Conservation (phyloP, 2,329 filamentous ascomycete species). For the Pyrenophora teres region DNA sequence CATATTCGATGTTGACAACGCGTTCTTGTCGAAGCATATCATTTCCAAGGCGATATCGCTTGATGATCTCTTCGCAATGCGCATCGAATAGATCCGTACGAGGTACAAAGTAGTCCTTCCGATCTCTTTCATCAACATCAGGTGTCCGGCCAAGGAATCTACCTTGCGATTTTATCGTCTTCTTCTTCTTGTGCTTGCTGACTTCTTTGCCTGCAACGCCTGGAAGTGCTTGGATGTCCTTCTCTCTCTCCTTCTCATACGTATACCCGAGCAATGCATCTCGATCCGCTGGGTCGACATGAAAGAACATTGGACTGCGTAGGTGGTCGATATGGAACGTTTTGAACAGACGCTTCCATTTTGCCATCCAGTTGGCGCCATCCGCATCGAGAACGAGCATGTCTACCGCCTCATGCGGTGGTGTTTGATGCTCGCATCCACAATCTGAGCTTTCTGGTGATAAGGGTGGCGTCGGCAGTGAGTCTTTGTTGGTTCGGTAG, state of each 20-base stretch:
- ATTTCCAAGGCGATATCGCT: constrained; percentile 55
- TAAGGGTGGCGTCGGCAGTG: constrained; percentile 29
- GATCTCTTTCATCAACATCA: constrained; percentile 53
- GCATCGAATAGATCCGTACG: constrained; percentile 48
- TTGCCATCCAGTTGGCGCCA: constrained; percentile 67
- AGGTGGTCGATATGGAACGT: constrained; percentile 72
- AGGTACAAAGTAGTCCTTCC: constrained; percentile 54
- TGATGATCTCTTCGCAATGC: constrained; percentile 50
- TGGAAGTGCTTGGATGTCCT: constrained; percentile 70
- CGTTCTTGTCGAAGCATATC: constrained; percentile 64
- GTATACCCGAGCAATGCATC: constrained; percentile 74
- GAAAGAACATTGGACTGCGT: constrained; percentile 82
- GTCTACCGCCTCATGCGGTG: constrained; percentile 20
- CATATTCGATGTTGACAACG: constrained; percentile 66
- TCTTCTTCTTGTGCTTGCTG: constrained; percentile 76
- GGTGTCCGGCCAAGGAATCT: constrained; percentile 50
- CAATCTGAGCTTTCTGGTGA: constrained; percentile 28
- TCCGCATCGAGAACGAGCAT: constrained; percentile 69
- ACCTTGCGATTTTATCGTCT: constrained; percentile 56
- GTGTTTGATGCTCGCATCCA: constrained; percentile 13
- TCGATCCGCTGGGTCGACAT: constrained; percentile 75
- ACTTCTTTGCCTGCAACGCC: constrained; percentile 79
- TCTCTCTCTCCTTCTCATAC: constrained; percentile 63
- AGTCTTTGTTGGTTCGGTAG: constrained; percentile 50
- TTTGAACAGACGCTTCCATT: constrained; percentile 72